These are phyloP conservation scores for Chlamydomonas schloesseri DNA, from an alignment of 139 green algal species.

Conservation along the genomic window DNA sequence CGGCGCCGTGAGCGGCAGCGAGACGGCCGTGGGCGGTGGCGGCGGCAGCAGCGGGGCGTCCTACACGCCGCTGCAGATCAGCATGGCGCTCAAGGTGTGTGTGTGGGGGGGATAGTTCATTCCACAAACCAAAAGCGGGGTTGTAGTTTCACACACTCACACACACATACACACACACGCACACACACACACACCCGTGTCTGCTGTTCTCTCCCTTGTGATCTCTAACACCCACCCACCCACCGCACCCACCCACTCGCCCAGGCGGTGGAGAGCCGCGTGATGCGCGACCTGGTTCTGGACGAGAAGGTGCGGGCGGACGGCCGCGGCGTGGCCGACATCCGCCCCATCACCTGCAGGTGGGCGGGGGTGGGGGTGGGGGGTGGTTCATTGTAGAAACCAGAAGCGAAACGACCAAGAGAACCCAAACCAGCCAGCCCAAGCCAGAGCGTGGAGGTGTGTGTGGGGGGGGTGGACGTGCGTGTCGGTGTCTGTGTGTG, in stretches of 20 bases:
- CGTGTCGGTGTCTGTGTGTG: too few species aligned
- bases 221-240: not conserved
- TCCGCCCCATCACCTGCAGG: slow-evolving; percentile 84
- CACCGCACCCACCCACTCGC: not conserved
- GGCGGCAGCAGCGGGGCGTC: not conserved
- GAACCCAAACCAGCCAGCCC: too few species aligned
- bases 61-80: slow-evolving; percentile 46
- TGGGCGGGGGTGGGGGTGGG: not conserved
- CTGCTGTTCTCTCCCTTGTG: too few species aligned
- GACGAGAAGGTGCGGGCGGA: slow-evolving; percentile 81
- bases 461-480: too few species aligned
- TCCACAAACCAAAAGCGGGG: too few species aligned
- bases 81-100: slow-evolving; percentile 38
- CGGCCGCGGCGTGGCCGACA: slow-evolving; percentile 78
- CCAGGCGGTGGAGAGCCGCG: slow-evolving; percentile 65
- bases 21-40: too few species aligned
- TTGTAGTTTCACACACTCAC: too few species aligned
- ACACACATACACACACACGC: too few species aligned
- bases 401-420: too few species aligned
- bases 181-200: too few species aligned
- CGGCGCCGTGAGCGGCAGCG: not conserved
- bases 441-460: too few species aligned
- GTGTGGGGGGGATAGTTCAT: not conserved
- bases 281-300: slow-evolving; percentile 78
- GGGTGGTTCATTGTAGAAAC: too few species aligned